A percentile compares a stretch with the other conserved stretches of the same genome.
phyloP scores from a whole-genome alignment of 345 rosid species.

The Sonneratia caseolaris region DNA sequence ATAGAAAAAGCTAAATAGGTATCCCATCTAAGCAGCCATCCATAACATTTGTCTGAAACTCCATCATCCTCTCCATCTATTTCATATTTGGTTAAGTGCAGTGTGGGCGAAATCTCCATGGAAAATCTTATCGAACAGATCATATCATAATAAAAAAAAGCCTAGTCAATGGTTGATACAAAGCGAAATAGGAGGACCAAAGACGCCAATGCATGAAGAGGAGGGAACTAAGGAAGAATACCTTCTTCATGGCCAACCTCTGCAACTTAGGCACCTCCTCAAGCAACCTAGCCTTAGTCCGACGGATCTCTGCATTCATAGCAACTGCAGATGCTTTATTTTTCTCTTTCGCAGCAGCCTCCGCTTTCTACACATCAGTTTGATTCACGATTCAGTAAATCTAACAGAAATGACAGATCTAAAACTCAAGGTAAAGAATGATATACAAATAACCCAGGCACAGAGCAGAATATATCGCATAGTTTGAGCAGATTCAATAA shows the following conservation, averaged over 20 bases:
- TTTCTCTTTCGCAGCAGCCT: constrained; percentile 69
- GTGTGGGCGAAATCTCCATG: too few species aligned
- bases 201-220: not conserved
- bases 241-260: constrained; percentile 90
- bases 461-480: not conserved
- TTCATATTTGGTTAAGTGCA: too few species aligned
- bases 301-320: constrained; percentile 89
- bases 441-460: not conserved
- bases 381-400: constrained; percentile 1
- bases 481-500: not conserved
- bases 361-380: constrained; percentile 57
- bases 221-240: constrained; percentile 11
- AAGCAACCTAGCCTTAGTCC: constrained; percentile 74
- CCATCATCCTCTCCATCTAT: too few species aligned
- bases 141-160: not conserved
- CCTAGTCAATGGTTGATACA: not conserved
- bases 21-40: not conserved
- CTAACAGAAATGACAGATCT: not conserved
- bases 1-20: not conserved
- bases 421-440: not conserved
- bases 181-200: not conserved
- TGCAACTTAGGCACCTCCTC: constrained; percentile 94
- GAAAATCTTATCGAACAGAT: not conserved
- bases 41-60: too few species aligned
- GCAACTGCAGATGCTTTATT: constrained; percentile 84